Base-by-base conservation (phyloP, 345 rosid genomes). In the Pugionium dolabratum region DNA sequence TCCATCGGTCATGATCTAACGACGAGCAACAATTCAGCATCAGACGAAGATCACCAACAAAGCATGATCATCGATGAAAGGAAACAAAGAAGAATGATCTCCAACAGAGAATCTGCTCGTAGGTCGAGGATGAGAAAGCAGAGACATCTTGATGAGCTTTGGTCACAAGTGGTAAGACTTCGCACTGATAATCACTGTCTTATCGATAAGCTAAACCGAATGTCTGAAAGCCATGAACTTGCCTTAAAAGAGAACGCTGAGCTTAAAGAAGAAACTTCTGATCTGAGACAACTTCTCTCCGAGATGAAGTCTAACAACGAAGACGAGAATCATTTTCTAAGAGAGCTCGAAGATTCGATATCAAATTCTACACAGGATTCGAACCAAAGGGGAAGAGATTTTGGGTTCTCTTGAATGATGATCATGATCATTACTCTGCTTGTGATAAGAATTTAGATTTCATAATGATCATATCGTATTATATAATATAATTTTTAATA, bases 101-200 rank as follows among this genome's bases (percentile, higher is more conserved):
- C 99, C 4, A 93, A 93, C 67, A 78, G 99, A 70, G 98, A 93
- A 73, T 93, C 99, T 3, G 99, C 99, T 11, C 82, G 99, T 1
- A 78, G 99, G 80, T 93, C 99, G 6, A 69, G 99, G 83, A 90
- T 90, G 97, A 76, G 99, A 73, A 93, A 93, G 59, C 99, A 90
- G 78, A 88, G 77, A 78, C 97, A 93, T 82, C 86, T 93, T 30
- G 97, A 93, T 76, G 99, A 93, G 74, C 87, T 93, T 30, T 86
- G 89, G 89, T 80, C 97, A 42, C 97, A 88, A 64, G 95, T 88
- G 9, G 53, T 83, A 55, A 79, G 95, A 76, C 95, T 90, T 40
- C 75, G 89, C 4, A 78, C 73, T 3, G 93, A 90, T 77, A 94
- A 94, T 43, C 82, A 84, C 59, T 78, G 69, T 49, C 87, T 93